A percentile compares a stretch with the other conserved stretches of the same genome.
Conservation (phyloP, 2,329 filamentous ascomycete genomes). For the Phaeosphaeria sp. region DNA sequence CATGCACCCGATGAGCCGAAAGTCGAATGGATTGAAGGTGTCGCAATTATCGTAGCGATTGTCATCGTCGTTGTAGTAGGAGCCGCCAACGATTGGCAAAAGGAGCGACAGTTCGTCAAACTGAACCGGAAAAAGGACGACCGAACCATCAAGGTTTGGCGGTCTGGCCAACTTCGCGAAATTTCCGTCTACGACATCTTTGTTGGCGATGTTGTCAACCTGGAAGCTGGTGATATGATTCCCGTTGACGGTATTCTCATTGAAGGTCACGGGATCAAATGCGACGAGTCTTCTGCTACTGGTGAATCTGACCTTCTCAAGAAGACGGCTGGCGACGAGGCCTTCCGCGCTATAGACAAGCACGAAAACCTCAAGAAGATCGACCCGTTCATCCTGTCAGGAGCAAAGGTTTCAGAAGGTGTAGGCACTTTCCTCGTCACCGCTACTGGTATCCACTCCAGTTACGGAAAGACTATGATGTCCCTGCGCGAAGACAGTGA, state of each 20-base stretch:
- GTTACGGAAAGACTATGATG: conserved; percentile 79
- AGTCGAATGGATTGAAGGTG: conserved; percentile 82
- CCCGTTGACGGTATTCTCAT: conserved; percentile 76
- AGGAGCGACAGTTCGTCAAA: conserved; percentile 80
- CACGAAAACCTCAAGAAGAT: conserved; percentile 69
- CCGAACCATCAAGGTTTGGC: conserved; percentile 73
- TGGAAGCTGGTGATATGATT: conserved; percentile 73
- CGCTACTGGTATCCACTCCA: conserved; percentile 74
- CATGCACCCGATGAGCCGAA: conserved; percentile 60
- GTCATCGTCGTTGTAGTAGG: conserved; percentile 77
- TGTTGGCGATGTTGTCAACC: conserved; percentile 73
- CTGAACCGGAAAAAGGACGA: conserved; percentile 82
- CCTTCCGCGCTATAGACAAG: conserved; percentile 69
- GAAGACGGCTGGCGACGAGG: conserved; percentile 70
- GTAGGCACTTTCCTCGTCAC: conserved; percentile 79
- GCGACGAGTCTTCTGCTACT: conserved; percentile 76
- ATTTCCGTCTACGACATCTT: conserved; percentile 71
- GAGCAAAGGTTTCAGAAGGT: conserved; percentile 77
- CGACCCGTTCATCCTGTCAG: conserved; percentile 88
- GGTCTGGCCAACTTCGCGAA: conserved; percentile 73
- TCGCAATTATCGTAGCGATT: conserved; percentile 79
- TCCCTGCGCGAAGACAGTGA: conserved; percentile 77
- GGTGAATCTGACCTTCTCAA: conserved; percentile 76
- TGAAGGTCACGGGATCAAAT: conserved; percentile 69
- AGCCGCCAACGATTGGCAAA: conserved; percentile 82